A percentile compares a stretch with the other conserved stretches of the same genome.
phyloP scores from a whole-genome alignment of 345 rosid genomes.

The Populus davidiana region DNA sequence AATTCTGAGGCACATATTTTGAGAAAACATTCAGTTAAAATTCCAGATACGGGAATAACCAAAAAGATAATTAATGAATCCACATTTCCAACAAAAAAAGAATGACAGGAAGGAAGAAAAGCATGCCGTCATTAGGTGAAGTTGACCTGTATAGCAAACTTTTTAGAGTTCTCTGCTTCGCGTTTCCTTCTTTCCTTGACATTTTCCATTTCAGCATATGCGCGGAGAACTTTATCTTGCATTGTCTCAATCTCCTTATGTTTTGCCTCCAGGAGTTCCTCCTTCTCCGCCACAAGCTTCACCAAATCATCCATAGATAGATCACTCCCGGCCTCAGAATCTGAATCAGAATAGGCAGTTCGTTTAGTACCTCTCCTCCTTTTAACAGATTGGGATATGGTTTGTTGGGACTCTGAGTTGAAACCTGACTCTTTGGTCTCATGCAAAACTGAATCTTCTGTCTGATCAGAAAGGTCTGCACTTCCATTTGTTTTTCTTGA shows the following conservation, averaged over 20 bases:
- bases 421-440: conserved; percentile 41
- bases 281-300: conserved; percentile 73
- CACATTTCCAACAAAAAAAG: not conserved
- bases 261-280: conserved; percentile 63
- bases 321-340: conserved; percentile 57
- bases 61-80: not conserved
- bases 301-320: conserved; percentile 68
- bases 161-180: conserved; percentile 82
- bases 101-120: not conserved
- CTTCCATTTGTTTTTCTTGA: conserved; percentile 25
- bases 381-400: conserved; percentile 28
- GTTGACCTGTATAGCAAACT: conserved; percentile 79
- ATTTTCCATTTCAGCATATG: conserved; percentile 88
- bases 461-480: conserved; percentile 21
- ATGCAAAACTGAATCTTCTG: conserved; percentile 20
- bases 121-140: not conserved
- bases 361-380: conserved; percentile 41
- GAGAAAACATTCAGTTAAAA: not conserved
- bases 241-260: conserved; percentile 55
- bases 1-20: conserved; percentile 48
- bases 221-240: conserved; percentile 74
- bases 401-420: conserved; percentile 26
- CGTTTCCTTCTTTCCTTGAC: conserved; percentile 79
- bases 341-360: conserved; percentile 55
- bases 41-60: conserved; percentile 2